Base-by-base conservation (phyloP, 371 early-diverging fungal genomes). In the Blakeslea trispora region DNA sequence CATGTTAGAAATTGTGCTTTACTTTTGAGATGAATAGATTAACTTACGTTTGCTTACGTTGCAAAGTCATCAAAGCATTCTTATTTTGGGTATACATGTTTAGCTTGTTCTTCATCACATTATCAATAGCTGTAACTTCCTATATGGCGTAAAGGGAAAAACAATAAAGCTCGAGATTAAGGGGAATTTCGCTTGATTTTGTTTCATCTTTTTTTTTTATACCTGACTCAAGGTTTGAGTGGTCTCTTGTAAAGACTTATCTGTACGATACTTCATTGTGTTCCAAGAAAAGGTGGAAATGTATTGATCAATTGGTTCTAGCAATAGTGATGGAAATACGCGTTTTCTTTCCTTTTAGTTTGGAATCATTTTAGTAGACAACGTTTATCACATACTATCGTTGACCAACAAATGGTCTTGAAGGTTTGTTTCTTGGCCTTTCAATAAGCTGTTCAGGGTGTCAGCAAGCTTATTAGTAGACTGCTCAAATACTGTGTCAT, bases 231-330 rank as follows among this genome's bases (percentile, higher is more conserved):
- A 83, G 46, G 85, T 73, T 34, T 87, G 84, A 1, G 89, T 79
- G 13, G 95, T 84, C 59, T 97, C 98, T 50, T 86, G 82, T 58
- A 97, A 72, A 7, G 94, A 82, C 71, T 91, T 91, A 74, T 98
- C 98, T 0, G 90, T 85, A 46, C 98, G 85, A 71, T 95, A 98
- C 72, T 95, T 96, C 88, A 94, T 89, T n/a, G 87, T 85, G 70
- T 97, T 94, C 98, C 98, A 98, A 49, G 87, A 81, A 64, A 97
- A 97, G 23, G 84, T 75, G 55, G 85, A 83, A 17, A 96, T 70
- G 57, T 88, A 96, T 46, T 88, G 80, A 57, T 94, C 95, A 24
- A 95, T 81, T 46, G 86, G 62, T 74, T 91, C 92, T 93, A 68
- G 18, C 18, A 44, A 21, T n/a, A 44, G 10, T 24, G 28, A 13